phyloP scores from a whole-genome alignment of 2,329 filamentous ascomycete genomes.

The Xylariaceae sp. region DNA sequence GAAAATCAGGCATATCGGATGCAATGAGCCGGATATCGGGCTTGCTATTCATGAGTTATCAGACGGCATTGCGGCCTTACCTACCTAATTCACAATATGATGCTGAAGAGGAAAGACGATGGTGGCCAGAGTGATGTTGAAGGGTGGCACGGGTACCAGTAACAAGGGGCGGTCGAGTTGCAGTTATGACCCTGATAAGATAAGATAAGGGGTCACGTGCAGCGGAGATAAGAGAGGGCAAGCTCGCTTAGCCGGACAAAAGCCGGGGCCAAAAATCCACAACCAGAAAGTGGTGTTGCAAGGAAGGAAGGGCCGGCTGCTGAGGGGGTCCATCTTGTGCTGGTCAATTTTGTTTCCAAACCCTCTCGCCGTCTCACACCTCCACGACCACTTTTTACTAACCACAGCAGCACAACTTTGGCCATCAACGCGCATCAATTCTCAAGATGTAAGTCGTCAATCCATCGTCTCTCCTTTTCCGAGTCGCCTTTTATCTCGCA shows the following conservation, averaged over 20 bases:
- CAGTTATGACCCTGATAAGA: too few species aligned
- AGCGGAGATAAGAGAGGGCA: slow-evolving; percentile 19
- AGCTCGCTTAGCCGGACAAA: slow-evolving; percentile 32
- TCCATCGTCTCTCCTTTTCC: neutral
- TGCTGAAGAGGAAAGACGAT: too few species aligned
- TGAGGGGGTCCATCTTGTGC: slow-evolving; percentile 13
- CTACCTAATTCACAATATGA: too few species aligned
- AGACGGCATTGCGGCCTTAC: too few species aligned
- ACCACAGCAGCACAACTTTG: slow-evolving; percentile 30
- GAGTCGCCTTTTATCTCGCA: neutral
- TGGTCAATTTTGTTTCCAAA: slow-evolving; percentile 26
- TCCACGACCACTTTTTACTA: slow-evolving; percentile 27
- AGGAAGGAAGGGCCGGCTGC: neutral
- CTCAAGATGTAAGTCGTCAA: slow-evolving; percentile 33
- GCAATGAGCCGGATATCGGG: too few species aligned
- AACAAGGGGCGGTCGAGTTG: too few species aligned
- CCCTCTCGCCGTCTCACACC: slow-evolving; percentile 21
- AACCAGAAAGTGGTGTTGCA: slow-evolving; percentile 14
- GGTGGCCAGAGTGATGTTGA: too few species aligned
- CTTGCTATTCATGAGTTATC: too few species aligned
- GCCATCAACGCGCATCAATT: slow-evolving; percentile 29
- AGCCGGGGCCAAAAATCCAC: slow-evolving; percentile 25
- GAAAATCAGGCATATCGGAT: too few species aligned
- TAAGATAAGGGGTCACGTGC: slow-evolving; percentile 25
- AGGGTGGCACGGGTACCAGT: too few species aligned